Evolutionary conservation across 768 basidiomycete genomes (phyloP), one percentile per base, ranked within the genome.

Genomic region (Clavulina sp.): DNA sequence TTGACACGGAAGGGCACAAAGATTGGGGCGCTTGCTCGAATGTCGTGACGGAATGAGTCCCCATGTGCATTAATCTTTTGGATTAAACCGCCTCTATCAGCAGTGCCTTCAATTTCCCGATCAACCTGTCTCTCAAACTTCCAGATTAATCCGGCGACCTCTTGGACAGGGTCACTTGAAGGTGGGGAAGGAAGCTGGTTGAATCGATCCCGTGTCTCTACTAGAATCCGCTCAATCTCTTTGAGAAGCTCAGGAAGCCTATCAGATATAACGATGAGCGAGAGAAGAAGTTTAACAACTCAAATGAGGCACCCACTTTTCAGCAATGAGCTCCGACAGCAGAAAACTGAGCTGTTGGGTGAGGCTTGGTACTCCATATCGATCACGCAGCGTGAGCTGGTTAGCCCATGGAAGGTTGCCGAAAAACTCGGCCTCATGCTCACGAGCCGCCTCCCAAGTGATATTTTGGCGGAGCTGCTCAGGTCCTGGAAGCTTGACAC

Each of bases 391-490:
- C 2, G 21, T 18, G 1, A 13, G 24, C 2, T 56, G 36, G 6
- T 26, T 32, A 9, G 49, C 26, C 58, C 58, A 59, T 18, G 57
- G 55, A 4, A 29, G 24, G 13, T 38, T 33, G 5, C 49, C 29
- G 51, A 85, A 86, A 61, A 72, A 86, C 0, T 67, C 63, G 4
- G 72, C 61, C 57, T 86, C 84, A 28, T 62, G 61, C 26, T 60
- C 54, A 1, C 83, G 73, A 0, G 84, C 84, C 21, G 74, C 67
- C 18, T 61, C 63, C 78, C 80, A 84, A 1, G 75, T 70, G 41
- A 76, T 69, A 2, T 73, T 74, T 1, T 63, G 49, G 19, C 69
- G 70, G 9, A 81, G 60, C 13, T 77, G 71, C 1, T 62, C 65
- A 0, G 77, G 73, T 57, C 68, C 67, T 0, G 74, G 73, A 54